Percentiles rank a stretch among this genome's conserved stretches.
These are phyloP conservation scores for Colletotrichum zoysiae DNA, from an alignment of 2,329 filamentous ascomycete species.

Conservation along the genomic window DNA sequence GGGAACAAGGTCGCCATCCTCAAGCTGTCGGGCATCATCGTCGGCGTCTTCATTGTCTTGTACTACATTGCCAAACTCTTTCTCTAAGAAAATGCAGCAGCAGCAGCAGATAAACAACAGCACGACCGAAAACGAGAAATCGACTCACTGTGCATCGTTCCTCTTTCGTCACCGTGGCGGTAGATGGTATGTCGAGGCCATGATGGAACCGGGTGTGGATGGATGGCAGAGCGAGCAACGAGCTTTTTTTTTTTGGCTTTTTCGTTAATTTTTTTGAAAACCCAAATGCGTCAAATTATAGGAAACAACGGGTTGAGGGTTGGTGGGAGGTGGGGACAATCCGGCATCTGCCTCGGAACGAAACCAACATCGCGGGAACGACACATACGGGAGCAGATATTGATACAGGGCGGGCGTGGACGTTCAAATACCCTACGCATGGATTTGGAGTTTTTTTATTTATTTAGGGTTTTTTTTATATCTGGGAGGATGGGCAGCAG, in stretches of 20 bases:
- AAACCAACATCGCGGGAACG: not conserved
- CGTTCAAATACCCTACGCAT: constrained; percentile 41
- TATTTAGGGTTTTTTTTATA: constrained; percentile 18
- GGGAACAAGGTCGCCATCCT: constrained; percentile 93
- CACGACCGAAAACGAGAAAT: not conserved
- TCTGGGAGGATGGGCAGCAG: constrained; percentile 13
- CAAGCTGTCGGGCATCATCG: constrained; percentile 87
- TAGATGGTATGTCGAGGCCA: not conserved
- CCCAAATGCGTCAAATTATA: not conserved
- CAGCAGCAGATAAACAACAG: not conserved
- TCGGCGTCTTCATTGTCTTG: constrained; percentile 78
- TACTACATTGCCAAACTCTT: constrained; percentile 79
- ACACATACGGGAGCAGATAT: constrained; percentile 6
- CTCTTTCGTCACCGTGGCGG: not conserved
- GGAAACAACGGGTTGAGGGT: not conserved
- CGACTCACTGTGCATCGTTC: not conserved
- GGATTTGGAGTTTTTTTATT: constrained; percentile 38
- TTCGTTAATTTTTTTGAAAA: not conserved
- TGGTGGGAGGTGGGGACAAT: not conserved
- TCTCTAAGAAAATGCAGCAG: constrained; percentile 61
- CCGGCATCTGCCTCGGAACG: constrained; percentile 1
- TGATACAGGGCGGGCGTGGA: constrained; percentile 24
- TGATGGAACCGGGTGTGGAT: not conserved
- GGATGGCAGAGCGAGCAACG: not conserved
- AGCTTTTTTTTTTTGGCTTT: not conserved